Evolutionary conservation across 2,329 filamentous ascomycete genomes (phyloP).

Genomic region (Colletotrichum navitas): DNA sequence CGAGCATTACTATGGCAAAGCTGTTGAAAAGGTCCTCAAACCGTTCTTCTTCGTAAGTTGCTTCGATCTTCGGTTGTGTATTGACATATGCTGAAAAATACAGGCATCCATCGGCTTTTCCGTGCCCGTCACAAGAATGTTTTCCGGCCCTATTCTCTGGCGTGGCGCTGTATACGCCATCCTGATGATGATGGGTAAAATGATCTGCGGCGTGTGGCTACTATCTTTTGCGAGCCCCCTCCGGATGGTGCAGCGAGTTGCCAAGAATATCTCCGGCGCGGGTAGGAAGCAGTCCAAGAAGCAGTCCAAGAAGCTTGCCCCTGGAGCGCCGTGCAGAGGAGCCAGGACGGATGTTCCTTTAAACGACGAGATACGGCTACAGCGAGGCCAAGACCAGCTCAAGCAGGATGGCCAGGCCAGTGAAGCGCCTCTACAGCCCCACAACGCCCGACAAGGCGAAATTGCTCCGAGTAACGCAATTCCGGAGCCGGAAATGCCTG

Average conservation of each 20-base stretch:
- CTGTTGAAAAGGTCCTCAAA: conserved; percentile 66
- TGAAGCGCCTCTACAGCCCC: background rate
- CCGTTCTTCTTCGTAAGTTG: conserved; percentile 78
- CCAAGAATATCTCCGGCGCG: conserved; percentile 8
- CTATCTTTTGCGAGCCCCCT: conserved; percentile 52
- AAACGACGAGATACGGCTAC: background rate
- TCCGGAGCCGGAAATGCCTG: conserved; percentile 57
- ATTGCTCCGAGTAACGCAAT: conserved; percentile 34
- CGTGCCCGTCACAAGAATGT: conserved; percentile 80
- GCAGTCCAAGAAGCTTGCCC: conserved; percentile 20
- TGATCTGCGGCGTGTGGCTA: conserved; percentile 71
- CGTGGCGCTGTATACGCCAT: conserved; percentile 78
- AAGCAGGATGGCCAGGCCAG: background rate
- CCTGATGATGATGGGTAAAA: conserved; percentile 76
- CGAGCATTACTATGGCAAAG: conserved; percentile 55
- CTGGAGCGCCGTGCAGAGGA: conserved; percentile 30
- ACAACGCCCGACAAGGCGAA: conserved; percentile 40
- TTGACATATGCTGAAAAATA: conserved; percentile 8
- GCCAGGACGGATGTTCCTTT: background rate
- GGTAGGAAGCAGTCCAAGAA: conserved; percentile 15
- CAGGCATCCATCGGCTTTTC: conserved; percentile 79
- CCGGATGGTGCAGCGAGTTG: conserved; percentile 11
- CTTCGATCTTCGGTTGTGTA: background rate
- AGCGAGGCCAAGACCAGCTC: background rate
- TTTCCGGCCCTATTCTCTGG: conserved; percentile 74